Evolutionary conservation across 768 basidiomycete species (phyloP).

Genomic region (Mycena rosella): DNA sequence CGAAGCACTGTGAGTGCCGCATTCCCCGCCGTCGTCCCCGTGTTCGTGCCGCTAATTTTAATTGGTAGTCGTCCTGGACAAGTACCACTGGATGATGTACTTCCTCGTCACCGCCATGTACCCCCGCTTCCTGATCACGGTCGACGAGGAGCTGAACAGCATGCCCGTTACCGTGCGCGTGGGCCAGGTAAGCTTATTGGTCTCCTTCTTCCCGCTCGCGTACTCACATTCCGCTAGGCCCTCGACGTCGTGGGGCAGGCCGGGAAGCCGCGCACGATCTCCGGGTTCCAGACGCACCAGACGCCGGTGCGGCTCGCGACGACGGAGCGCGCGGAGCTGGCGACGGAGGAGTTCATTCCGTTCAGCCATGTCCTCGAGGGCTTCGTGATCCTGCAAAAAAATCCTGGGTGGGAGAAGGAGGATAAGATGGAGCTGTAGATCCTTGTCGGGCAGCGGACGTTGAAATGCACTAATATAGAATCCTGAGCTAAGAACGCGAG

Average conservation of each 20-base stretch:
- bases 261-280: slow-evolving; percentile 95
- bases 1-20: slow-evolving; percentile 83
- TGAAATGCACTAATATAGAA: slow-evolving; percentile 29
- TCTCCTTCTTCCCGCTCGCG: neutral
- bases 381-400: slow-evolving; percentile 92
- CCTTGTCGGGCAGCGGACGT: neutral
- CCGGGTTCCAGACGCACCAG: slow-evolving; percentile 98
- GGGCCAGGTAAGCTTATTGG: slow-evolving; percentile 71
- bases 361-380: slow-evolving; percentile 93
- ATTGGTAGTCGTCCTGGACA: slow-evolving; percentile 88
- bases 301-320: slow-evolving; percentile 96
- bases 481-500: neutral
- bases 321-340: slow-evolving; percentile 94
- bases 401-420: slow-evolving; percentile 90
- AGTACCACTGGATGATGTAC: slow-evolving; percentile 99
- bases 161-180: slow-evolving; percentile 94
- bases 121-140: slow-evolving; percentile 97
- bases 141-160: slow-evolving; percentile 91
- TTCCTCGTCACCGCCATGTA: slow-evolving; percentile 97
- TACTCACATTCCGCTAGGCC: slow-evolving; percentile 63
- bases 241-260: slow-evolving; percentile 98
- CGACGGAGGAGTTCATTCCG: slow-evolving; percentile 96
- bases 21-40: neutral
- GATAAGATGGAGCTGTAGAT: slow-evolving; percentile 84
- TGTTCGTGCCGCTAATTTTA: neutral